Conservation (phyloP, 768 basidiomycete species). For the Suillus brevipes region DNA sequence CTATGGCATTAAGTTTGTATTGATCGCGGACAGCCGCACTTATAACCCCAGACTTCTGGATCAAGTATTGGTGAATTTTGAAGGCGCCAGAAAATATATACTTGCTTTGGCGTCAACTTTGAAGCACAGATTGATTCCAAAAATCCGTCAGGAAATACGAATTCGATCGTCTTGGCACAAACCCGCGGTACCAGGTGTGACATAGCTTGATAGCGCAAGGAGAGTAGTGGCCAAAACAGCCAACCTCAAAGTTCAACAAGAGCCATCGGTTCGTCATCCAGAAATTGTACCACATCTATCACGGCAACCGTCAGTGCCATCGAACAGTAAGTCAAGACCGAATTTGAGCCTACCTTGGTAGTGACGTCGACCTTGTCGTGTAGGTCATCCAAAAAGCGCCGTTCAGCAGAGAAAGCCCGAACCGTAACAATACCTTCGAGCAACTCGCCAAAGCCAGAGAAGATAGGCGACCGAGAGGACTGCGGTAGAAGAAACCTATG, state of each 20-base stretch:
- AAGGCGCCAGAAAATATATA: slow-evolving; percentile 86
- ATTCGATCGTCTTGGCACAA: slow-evolving; percentile 36
- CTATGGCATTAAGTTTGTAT: too few relatives aligned
- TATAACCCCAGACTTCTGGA: too few relatives aligned
- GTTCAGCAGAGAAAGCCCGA: slow-evolving; percentile 84
- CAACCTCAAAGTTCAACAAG: slow-evolving; percentile 77
- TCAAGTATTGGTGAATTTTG: slow-evolving; percentile 47
- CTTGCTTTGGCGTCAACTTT: slow-evolving; percentile 89
- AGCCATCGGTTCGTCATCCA: slow-evolving; percentile 94
- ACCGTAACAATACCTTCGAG: slow-evolving; percentile 92
- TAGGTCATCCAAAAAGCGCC: slow-evolving; percentile 71
- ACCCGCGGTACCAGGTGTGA: slow-evolving; percentile 63
- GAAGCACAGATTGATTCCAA: slow-evolving; percentile 93
- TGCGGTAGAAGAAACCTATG: slow-evolving; percentile 78
- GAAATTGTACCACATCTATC: slow-evolving; percentile 79
- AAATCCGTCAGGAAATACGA: too few relatives aligned
- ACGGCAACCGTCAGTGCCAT: background rate
- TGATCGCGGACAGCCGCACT: too few relatives aligned
- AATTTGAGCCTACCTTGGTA: slow-evolving; percentile 55
- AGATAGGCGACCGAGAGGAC: slow-evolving; percentile 81
- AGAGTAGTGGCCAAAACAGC: slow-evolving; percentile 75
- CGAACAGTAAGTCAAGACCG: background rate
- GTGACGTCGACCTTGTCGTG: slow-evolving; percentile 75
- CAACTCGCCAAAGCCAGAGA: slow-evolving; percentile 79
- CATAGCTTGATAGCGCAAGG: slow-evolving; percentile 66